phyloP scores from a whole-genome alignment of 805 yeast species.

The Wickerhamomyces xylosicus region DNA sequence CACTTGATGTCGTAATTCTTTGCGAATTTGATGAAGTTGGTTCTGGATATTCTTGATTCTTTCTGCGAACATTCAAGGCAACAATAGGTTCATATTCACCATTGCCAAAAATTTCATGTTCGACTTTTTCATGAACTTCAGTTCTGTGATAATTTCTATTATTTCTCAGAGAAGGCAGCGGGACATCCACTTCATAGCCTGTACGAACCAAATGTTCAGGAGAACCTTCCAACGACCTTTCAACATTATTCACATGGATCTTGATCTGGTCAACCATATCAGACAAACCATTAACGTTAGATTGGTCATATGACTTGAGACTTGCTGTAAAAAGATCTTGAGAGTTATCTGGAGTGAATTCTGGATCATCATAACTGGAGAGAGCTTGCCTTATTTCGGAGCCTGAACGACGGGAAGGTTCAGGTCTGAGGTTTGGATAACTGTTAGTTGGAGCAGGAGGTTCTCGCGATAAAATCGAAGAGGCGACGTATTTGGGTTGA shows the following conservation, averaged over 20 bases:
- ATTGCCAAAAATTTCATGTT: neutral
- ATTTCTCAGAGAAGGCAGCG: constrained; percentile 1
- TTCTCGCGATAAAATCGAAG: neutral
- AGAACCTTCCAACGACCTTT: neutral
- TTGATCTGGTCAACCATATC: constrained; percentile 26
- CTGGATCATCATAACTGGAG: neutral
- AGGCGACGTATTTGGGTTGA: neutral
- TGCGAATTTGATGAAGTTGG: too few relatives aligned
- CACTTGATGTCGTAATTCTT: too few relatives aligned
- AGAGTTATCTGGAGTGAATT: constrained; percentile 1
- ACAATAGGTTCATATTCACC: too few relatives aligned
- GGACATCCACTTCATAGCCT: constrained; percentile 10
- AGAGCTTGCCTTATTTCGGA: constrained; percentile 4
- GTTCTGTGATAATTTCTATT: neutral
- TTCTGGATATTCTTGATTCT: too few relatives aligned
- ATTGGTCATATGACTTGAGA: neutral
- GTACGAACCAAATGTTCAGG: constrained; percentile 1
- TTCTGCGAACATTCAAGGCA: too few relatives aligned
- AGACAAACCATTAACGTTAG: constrained; percentile 20
- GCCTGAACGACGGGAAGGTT: neutral
- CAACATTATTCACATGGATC: constrained; percentile 17
- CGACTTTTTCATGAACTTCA: neutral
- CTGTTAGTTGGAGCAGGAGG: neutral
- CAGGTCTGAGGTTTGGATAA: neutral
- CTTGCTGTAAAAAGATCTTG: neutral